Evolutionary conservation across 2,329 filamentous ascomycete species (phyloP).

Genomic region (Lachnellula arida): DNA sequence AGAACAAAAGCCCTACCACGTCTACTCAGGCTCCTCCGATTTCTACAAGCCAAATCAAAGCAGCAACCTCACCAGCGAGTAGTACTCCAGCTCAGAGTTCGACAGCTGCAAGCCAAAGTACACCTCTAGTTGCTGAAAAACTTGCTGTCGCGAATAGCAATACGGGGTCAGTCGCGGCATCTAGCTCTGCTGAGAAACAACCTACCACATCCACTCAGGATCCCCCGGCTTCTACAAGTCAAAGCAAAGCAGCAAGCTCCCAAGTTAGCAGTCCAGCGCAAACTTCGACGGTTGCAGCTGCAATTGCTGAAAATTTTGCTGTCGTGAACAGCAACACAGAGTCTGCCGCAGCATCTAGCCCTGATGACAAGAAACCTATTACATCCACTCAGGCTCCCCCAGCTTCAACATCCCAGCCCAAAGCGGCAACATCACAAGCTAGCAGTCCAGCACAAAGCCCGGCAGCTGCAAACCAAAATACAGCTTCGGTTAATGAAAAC

Average conservation of each 20-base stretch:
- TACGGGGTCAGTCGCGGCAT: neutral
- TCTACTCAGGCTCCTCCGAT: neutral
- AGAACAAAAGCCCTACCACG: neutral
- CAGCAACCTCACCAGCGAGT: constrained; percentile 5
- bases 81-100: neutral
- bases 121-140: neutral
- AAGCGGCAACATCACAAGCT: neutral
- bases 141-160: neutral
- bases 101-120: neutral
- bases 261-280: neutral
- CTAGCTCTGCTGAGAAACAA: neutral
- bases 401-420: neutral
- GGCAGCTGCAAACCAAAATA: no score
- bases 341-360: neutral
- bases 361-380: neutral
- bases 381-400: neutral
- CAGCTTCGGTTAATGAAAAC: no score
- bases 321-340: neutral
- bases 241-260: neutral
- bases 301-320: neutral
- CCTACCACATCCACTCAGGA: neutral
- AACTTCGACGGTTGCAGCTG: no score
- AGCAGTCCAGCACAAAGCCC: neutral
- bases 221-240: neutral
- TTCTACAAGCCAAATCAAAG: neutral